Base-by-base conservation (phyloP, 2,329 filamentous ascomycete species). In the Aspergillus sp. region DNA sequence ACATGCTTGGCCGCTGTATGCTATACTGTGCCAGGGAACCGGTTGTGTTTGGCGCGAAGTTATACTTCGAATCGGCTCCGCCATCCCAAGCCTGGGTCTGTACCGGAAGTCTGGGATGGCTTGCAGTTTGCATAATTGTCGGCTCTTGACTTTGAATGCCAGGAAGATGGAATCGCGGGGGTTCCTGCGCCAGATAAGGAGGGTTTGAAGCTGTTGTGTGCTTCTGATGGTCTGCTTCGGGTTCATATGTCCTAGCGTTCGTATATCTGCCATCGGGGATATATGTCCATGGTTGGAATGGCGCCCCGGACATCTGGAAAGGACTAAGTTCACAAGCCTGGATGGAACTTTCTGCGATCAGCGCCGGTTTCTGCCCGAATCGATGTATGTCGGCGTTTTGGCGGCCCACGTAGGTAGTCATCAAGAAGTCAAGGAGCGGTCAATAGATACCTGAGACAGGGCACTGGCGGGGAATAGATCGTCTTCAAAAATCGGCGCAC, bases 261-360 rank as follows among this genome's bases (percentile, higher is more conserved):
- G 62, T 45, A 51, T 66, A 63, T 34, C 60, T 61, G 37, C 59
- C 57, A 44, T 70, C 64, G 50, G 65, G 58, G 59, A 68, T 47
- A 51, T 66, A 61, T 51, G 60, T 69, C 66, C 66, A 66, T 66
- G 68, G 65, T 51, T 66, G 64, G 17, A 66, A 64, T 39, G 70
- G 67, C 49, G 66, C 58, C 61, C 62, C 65, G 61, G 71, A 72
- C 70, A 73, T 73, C 66, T 69, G 67, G 65, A 54, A 51, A 51
- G 58, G 47, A 57, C 51, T 54, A 55, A 54, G 42, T 57, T 47
- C 9, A n/a, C 30, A 41, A 39, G 48, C n/a, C 34, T 19, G 41
- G 15, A 40, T 22, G 24, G 19, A 11, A 34, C 30, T 27, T 53
- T 56, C 57, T 58, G 58, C 39, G 27, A 49, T 46, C 39, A 34